Evolutionary conservation across 441 rosid genomes (phyloP).

Genomic region (Adansonia rubrostipa): DNA sequence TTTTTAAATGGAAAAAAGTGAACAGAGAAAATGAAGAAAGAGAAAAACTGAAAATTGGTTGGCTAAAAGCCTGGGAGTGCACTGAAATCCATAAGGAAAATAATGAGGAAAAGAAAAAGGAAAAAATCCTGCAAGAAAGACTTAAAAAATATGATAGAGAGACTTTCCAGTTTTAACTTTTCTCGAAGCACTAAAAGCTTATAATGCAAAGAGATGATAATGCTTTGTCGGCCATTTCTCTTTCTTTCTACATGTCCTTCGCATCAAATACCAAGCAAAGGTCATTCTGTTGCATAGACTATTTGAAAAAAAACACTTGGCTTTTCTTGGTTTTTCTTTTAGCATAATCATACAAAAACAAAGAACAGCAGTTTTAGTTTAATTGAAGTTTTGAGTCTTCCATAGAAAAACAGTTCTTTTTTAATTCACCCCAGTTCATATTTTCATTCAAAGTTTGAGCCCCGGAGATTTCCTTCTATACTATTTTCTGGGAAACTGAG

Average conservation of each 20-base stretch:
- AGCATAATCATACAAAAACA: slow-evolving; percentile 20
- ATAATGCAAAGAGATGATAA: slow-evolving; percentile 37
- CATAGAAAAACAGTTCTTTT: slow-evolving; percentile 16
- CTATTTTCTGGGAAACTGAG: slow-evolving; percentile 29
- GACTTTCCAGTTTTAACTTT: slow-evolving; percentile 24
- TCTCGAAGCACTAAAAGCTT: slow-evolving; percentile 37
- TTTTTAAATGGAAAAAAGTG: neutral
- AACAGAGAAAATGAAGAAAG: neutral
- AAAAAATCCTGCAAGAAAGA: neutral
- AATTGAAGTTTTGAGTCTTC: slow-evolving; percentile 31
- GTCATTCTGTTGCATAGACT: slow-evolving; percentile 35
- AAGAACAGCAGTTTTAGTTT: slow-evolving; percentile 25
- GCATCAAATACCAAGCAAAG: slow-evolving; percentile 26
- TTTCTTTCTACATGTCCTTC: slow-evolving; percentile 31
- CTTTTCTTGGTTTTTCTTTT: slow-evolving; percentile 28
- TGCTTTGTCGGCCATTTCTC: slow-evolving; percentile 58
- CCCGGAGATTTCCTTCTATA: neutral
- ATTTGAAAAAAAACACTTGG: slow-evolving; percentile 8
- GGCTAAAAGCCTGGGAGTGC: neutral
- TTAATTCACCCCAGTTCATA: slow-evolving; percentile 25
- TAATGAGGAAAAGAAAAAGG: too few species aligned
- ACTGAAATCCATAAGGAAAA: slow-evolving; percentile 3
- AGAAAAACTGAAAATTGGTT: neutral
- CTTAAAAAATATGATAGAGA: neutral
- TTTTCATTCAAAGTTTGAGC: neutral